These are phyloP conservation scores for Lasiodiplodia hormozganensis DNA, from an alignment of 2,329 filamentous ascomycete genomes.

Conservation along the genomic window DNA sequence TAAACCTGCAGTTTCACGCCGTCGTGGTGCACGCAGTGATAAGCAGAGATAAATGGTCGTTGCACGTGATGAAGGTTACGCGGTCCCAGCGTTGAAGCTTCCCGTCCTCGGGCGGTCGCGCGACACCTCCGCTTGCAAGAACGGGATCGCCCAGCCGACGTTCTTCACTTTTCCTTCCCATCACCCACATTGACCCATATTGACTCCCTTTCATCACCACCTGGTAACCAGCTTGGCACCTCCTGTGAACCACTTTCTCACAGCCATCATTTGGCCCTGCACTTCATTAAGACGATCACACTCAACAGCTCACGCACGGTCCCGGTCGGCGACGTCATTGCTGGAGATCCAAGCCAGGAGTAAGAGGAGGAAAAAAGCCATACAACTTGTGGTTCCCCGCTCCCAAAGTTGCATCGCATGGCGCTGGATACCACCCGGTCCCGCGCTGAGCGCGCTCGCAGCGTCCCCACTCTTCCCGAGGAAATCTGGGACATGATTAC, in stretches of 20 bases:
- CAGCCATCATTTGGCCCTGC: not conserved
- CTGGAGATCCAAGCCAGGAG: not conserved
- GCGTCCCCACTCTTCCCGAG: conserved; percentile 11
- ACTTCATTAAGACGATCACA: conserved; percentile 4
- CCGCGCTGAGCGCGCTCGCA: not conserved
- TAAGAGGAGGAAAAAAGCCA: not conserved
- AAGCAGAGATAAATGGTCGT: not conserved
- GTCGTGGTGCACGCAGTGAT: not conserved
- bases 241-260: not conserved
- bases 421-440: not conserved
- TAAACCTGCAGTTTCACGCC: not conserved
- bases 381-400: no score
- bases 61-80: not conserved
- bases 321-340: conserved; percentile 10
- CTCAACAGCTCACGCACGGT: conserved; percentile 7
- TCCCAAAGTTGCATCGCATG: not conserved
- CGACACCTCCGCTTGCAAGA: not conserved
- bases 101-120: not conserved
- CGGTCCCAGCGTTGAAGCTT: not conserved
- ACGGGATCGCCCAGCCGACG: not conserved
- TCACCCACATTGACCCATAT: not conserved
- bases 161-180: not conserved
- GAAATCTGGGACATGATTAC: conserved; percentile 23
- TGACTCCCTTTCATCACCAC: not conserved
- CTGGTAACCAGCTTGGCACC: not conserved